Evolutionary conservation across 2,329 filamentous ascomycete species (phyloP).

Genomic region (Tolypocladium guangdongense): DNA sequence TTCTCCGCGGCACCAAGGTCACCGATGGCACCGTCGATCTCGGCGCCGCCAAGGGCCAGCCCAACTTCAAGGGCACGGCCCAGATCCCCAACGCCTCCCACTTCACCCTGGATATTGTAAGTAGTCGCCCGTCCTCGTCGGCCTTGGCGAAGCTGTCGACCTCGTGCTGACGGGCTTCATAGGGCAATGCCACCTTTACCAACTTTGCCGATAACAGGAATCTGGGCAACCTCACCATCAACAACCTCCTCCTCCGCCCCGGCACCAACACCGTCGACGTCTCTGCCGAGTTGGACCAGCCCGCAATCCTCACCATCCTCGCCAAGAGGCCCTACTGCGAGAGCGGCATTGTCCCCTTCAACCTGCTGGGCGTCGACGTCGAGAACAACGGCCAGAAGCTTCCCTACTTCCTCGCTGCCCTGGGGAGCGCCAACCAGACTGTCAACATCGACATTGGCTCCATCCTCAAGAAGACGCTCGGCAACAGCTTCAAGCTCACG

Average conservation of each 20-base stretch:
- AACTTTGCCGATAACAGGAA: slow-evolving; percentile 39
- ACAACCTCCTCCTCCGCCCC: slow-evolving; percentile 46
- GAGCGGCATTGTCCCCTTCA: slow-evolving; percentile 41
- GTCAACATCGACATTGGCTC: slow-evolving; percentile 39
- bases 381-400: slow-evolving; percentile 39
- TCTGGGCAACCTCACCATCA: slow-evolving; percentile 46
- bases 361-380: slow-evolving; percentile 42
- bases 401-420: slow-evolving; percentile 44
- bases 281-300: slow-evolving; percentile 41
- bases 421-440: slow-evolving; percentile 38
- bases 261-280: slow-evolving; percentile 47
- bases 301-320: slow-evolving; percentile 28
- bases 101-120: slow-evolving; percentile 53
- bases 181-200: slow-evolving; percentile 54
- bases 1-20: slow-evolving; percentile 44
- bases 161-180: not conserved
- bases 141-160: not conserved
- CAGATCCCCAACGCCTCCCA: slow-evolving; percentile 54
- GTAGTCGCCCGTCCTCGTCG: slow-evolving; percentile 11
- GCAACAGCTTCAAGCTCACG: slow-evolving; percentile 10
- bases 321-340: slow-evolving; percentile 39
- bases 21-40: slow-evolving; percentile 37
- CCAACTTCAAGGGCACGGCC: slow-evolving; percentile 51
- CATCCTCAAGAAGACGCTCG: slow-evolving; percentile 26
- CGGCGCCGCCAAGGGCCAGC: slow-evolving; percentile 26